Conservation (phyloP, 805 yeast species). For the Kazachstania viticola region DNA sequence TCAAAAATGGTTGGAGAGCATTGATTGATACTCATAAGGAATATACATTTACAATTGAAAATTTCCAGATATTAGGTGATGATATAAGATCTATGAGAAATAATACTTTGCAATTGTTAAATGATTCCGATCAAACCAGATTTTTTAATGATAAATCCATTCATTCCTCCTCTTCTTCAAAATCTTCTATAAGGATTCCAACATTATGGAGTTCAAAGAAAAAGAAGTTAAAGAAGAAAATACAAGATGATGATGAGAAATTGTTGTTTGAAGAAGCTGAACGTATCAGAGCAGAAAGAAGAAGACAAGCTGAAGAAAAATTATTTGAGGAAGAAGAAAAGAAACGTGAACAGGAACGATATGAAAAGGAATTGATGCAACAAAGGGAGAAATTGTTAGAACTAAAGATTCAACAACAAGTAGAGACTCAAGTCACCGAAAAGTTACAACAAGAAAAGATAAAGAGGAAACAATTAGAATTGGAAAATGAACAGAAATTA, state of each 20-base stretch:
- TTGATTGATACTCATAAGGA: slow-evolving; percentile 8
- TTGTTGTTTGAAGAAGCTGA: slow-evolving; percentile 16
- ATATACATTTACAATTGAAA: slow-evolving; percentile 10
- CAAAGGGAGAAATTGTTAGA: slow-evolving; percentile 14
- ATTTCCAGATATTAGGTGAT: slow-evolving; percentile 21
- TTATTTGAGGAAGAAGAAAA: slow-evolving; percentile 2
- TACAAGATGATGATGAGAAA: slow-evolving; percentile 15
- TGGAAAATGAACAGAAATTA: slow-evolving; percentile 3
- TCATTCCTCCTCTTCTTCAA: background rate
- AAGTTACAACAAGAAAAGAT: slow-evolving; percentile 10
- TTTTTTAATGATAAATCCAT: background rate
- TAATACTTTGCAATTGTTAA: slow-evolving; percentile 2
- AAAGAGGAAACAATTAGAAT: slow-evolving; percentile 3
- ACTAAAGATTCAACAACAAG: slow-evolving; percentile 16
- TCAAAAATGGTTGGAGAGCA: slow-evolving; percentile 8
- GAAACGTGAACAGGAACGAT: background rate
- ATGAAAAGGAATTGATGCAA: slow-evolving; percentile 6
- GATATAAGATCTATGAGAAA: slow-evolving; percentile 17
- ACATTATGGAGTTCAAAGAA: no score
- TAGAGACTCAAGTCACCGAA: slow-evolving; percentile 13
- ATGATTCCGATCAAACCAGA: no score
- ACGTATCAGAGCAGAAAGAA: slow-evolving; percentile 12
- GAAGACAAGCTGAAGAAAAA: slow-evolving; percentile 6
- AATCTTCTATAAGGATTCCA: no score
- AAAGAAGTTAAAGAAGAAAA: no score